Evolutionary conservation across 257 asterid species (phyloP).

Genomic region (Misopates orontium): DNA sequence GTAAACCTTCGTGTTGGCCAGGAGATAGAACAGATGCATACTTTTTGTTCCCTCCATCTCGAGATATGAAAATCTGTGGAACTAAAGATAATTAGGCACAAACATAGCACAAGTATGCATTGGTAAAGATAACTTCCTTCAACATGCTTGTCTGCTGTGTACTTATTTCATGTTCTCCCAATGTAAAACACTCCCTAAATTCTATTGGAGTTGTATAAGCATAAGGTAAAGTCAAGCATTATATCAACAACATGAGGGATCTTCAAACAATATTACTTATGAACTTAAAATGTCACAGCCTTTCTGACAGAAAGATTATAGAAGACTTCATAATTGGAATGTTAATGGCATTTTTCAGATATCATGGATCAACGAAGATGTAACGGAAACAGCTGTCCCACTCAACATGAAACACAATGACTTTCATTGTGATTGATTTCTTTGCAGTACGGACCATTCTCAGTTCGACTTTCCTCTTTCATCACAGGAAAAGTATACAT

Average conservation of each 20-base stretch:
- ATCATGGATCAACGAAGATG: too few species aligned
- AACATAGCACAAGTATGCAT: neutral
- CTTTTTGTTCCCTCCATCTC: slow-evolving; percentile 93
- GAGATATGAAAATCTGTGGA: slow-evolving; percentile 85
- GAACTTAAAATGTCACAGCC: neutral
- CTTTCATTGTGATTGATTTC: too few species aligned
- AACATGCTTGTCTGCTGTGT: too few species aligned
- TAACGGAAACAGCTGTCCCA: too few species aligned
- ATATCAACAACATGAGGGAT: neutral
- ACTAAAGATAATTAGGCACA: slow-evolving; percentile 22
- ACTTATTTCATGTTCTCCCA: too few species aligned
- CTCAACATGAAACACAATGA: too few species aligned
- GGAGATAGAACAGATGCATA: slow-evolving; percentile 91
- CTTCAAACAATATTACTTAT: neutral
- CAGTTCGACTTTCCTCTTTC: too few species aligned
- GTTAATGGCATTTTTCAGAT: too few species aligned
- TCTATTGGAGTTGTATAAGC: too few species aligned
- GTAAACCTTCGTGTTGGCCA: slow-evolving; percentile 83
- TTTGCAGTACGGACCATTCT: too few species aligned
- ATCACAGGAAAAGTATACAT: too few species aligned
- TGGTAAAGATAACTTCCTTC: neutral
- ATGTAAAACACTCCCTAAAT: too few species aligned
- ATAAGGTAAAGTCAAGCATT: neutral
- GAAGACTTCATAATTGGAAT: neutral
- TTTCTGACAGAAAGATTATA: neutral